Evolutionary conservation across 208 protist genomes (phyloP).

Genomic region (Leishmania mexicana): DNA sequence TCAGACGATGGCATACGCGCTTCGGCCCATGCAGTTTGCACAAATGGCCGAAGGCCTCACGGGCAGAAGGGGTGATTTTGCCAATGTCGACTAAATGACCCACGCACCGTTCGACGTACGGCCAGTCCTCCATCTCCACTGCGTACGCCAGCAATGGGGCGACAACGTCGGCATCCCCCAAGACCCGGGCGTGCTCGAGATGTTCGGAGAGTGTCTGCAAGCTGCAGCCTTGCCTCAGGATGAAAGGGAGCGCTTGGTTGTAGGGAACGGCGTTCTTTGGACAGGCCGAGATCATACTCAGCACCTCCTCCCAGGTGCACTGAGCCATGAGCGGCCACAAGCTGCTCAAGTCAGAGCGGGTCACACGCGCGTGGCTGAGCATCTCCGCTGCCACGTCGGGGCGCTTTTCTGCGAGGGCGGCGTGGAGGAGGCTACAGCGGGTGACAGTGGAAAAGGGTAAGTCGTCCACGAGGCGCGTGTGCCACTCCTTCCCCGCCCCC

Average conservation of each 20-base stretch:
- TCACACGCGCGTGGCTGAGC: conserved; percentile 70
- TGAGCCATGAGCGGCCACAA: conserved; percentile 85
- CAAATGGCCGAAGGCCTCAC: conserved; percentile 70
- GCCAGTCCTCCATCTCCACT: conserved; percentile 70
- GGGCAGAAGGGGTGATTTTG: conserved; percentile 67
- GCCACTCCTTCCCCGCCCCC: conserved; percentile 66
- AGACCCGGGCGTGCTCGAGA: conserved; percentile 83
- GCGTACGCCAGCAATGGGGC: conserved; percentile 81
- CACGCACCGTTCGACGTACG: conserved; percentile 78
- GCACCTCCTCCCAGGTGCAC: conserved; percentile 80
- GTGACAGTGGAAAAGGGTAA: conserved; percentile 86
- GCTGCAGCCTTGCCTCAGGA: conserved; percentile 79
- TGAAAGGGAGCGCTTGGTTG: conserved; percentile 61
- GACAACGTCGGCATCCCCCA: conserved; percentile 87
- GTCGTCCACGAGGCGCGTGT: conserved; percentile 71
- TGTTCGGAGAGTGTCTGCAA: conserved; percentile 84
- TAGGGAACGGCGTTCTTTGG: conserved; percentile 87
- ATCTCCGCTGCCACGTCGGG: conserved; percentile 85
- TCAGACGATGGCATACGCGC: conserved; percentile 58
- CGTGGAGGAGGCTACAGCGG: conserved; percentile 76
- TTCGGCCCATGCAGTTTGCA: conserved; percentile 70
- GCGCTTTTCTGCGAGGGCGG: conserved; percentile 62
- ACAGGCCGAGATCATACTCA: conserved; percentile 83
- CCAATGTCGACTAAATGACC: conserved; percentile 89
- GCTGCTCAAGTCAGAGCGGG: conserved; percentile 49